phyloP scores from a whole-genome alignment of 352 stramenopile species.

The Phytopythium oedochilum region DNA sequence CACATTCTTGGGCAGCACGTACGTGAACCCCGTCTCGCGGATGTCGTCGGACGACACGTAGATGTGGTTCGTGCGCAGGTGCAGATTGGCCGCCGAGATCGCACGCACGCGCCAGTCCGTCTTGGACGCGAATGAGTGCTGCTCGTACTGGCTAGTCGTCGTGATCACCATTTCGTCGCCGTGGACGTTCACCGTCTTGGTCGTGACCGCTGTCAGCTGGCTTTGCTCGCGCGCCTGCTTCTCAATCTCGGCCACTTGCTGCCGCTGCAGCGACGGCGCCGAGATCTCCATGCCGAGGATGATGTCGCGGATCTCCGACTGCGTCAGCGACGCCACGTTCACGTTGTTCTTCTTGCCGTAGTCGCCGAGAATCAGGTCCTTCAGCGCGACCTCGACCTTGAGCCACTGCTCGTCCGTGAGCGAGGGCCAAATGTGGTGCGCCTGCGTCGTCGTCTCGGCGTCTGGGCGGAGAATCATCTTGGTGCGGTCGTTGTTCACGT shows the following conservation, averaged over 20 bases:
- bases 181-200: constrained; percentile 99
- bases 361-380: constrained; percentile 99
- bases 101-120: constrained; percentile 99
- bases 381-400: constrained; percentile 99
- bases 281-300: constrained; percentile 99
- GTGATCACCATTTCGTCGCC: constrained; percentile 99
- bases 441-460: constrained; percentile 97
- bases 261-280: constrained; percentile 97
- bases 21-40: constrained; percentile 97
- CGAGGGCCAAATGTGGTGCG: constrained; percentile 99
- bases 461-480: constrained; percentile 98
- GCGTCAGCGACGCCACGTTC: constrained; percentile 98
- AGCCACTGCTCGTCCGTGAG: constrained; percentile 99
- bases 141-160: constrained; percentile 99
- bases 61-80: constrained; percentile 99
- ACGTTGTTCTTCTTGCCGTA: constrained; percentile 99
- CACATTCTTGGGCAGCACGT: constrained; percentile 99
- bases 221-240: constrained; percentile 97
- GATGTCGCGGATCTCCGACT: constrained; percentile 99
- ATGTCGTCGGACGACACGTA: constrained; percentile 99
- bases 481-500: constrained; percentile 95
- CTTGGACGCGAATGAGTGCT: constrained; percentile 99
- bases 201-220: constrained; percentile 98
- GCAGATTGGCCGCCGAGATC: constrained; percentile 98
- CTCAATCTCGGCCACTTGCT: constrained; percentile 99